Base-by-base conservation (phyloP, 192 early-diverging fungal genomes). In the Backusella macrospora region DNA sequence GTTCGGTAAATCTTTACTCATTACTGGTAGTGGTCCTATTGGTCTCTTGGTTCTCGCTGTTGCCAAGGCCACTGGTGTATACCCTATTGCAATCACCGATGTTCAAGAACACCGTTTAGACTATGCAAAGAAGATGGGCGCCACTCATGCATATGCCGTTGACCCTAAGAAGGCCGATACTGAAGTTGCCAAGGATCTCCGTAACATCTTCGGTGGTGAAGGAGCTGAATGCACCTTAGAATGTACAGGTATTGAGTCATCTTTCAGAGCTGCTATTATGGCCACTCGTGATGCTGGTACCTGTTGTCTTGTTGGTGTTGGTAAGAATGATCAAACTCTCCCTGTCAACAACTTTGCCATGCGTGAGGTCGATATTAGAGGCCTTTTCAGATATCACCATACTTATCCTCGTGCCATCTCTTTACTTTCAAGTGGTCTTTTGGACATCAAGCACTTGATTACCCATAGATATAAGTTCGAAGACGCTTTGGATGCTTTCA, bases 11-110 rank as follows among this genome's bases (percentile, higher is more conserved):
- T 77, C 78, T 23, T 62, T 82, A 40, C 34, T 82, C 6, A 78
- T 82, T 46, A 73, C 69, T 23, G 81, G 81, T 14, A 65, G 70
- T 45, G 81, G 81, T n/a, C 79, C 81, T 42, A 76, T 82, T 70
- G 81, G 80, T 23, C 59, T 79, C 10, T 67, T 81, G 3, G 65
- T 62, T 16, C 68, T 66, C 37, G 78, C 80, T 49, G 65, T 78
- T 15, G 80, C 80, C 13, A 76, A 73, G 66, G 78, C 75, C 26
- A 73, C 72, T 65, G 78, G 78, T 26, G 66, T 76, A 14, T 42
- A 70, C 21, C 76, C 76, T 9, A 70, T 80, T 18, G 67, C 68
- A 13, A 76, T 80, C 39, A 55, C 76, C 4, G 78, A 80, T 66
- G 72, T 76, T 14, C 65, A 73, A 52, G 66, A 72, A 39, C 59